A percentile compares a stretch with the other conserved stretches of the same genome.
Evolutionary conservation across 192 early-diverging fungal genomes (phyloP).

Genomic region (Backusella australiensis): DNA sequence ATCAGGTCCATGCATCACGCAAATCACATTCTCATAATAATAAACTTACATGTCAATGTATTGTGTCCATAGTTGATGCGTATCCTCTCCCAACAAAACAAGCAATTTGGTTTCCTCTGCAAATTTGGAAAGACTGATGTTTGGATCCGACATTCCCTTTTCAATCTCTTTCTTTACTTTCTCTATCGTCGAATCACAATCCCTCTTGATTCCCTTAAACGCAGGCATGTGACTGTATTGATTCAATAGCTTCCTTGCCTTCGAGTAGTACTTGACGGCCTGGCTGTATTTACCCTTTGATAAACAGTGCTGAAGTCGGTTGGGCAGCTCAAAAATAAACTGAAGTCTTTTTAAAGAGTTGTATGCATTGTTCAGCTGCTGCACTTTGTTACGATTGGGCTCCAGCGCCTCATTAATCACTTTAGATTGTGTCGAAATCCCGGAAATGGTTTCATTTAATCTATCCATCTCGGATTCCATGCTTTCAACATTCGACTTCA

Average conservation of each 20-base stretch:
- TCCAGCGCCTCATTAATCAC: slow-evolving; percentile 61
- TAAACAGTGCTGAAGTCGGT: slow-evolving; percentile 62
- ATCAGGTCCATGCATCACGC: background rate
- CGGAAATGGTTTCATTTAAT: slow-evolving; percentile 64
- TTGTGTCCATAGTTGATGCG: slow-evolving; percentile 37
- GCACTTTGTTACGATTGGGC: slow-evolving; percentile 67
- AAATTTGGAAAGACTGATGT: slow-evolving; percentile 43
- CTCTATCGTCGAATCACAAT: slow-evolving; percentile 79
- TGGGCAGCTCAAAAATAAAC: slow-evolving; percentile 87
- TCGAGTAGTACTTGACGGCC: slow-evolving; percentile 75
- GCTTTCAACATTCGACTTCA: slow-evolving; percentile 82
- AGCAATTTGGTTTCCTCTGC: slow-evolving; percentile 49
- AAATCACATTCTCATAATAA: background rate
- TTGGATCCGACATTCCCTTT: slow-evolving; percentile 40
- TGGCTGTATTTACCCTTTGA: slow-evolving; percentile 59
- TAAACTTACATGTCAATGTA: slow-evolving; percentile 46
- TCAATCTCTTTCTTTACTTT: slow-evolving; percentile 64
- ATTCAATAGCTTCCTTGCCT: slow-evolving; percentile 66
- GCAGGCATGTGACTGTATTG: slow-evolving; percentile 76
- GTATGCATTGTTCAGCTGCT: slow-evolving; percentile 70
- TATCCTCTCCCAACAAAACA: slow-evolving; percentile 43
- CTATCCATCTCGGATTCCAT: slow-evolving; percentile 85
- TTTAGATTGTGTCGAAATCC: slow-evolving; percentile 53
- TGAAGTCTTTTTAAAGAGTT: slow-evolving; percentile 76
- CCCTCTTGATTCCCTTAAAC: slow-evolving; percentile 76